Percentiles rank a stretch among this genome's conserved stretches.
Conservation (phyloP, 768 basidiomycete genomes). For the Kwoniella europaea region DNA sequence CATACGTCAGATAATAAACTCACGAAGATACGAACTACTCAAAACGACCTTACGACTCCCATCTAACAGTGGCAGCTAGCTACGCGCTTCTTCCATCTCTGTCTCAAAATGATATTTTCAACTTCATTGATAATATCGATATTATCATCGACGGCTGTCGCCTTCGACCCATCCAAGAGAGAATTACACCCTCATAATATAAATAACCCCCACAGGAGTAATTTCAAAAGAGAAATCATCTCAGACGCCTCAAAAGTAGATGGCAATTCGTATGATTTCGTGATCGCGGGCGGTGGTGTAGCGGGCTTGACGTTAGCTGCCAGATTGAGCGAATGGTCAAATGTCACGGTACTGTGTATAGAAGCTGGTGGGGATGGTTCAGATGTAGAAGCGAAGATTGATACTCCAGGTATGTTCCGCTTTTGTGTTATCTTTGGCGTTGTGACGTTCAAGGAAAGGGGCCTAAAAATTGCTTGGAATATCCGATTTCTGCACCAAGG, state of each 20-base stretch:
- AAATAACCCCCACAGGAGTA: slow-evolving; percentile 37
- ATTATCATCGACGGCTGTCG: background rate
- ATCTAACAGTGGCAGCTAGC: background rate
- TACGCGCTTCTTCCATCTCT: background rate
- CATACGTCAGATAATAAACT: background rate
- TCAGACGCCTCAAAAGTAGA: slow-evolving; percentile 29
- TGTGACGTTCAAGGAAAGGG: background rate
- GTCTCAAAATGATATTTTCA: background rate
- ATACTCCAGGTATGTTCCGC: slow-evolving; percentile 51
- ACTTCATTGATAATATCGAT: slow-evolving; percentile 9
- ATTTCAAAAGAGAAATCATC: slow-evolving; percentile 36
- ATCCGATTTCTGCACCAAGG: too few species aligned
- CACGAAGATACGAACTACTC: background rate
- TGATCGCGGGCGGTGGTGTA: slow-evolving; percentile 64
- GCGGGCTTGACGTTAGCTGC: slow-evolving; percentile 63
- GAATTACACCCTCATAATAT: slow-evolving; percentile 36
- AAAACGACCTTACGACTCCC: background rate
- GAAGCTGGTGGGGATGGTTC: slow-evolving; percentile 57
- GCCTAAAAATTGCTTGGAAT: too few species aligned
- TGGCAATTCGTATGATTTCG: slow-evolving; percentile 61
- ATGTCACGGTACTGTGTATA: slow-evolving; percentile 62
- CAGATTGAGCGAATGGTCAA: slow-evolving; percentile 63
- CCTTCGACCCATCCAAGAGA: slow-evolving; percentile 1
- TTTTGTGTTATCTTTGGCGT: background rate
- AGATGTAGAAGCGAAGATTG: slow-evolving; percentile 51